Conservation (phyloP, 257 asterid genomes). For the Petrea volubilis region DNA sequence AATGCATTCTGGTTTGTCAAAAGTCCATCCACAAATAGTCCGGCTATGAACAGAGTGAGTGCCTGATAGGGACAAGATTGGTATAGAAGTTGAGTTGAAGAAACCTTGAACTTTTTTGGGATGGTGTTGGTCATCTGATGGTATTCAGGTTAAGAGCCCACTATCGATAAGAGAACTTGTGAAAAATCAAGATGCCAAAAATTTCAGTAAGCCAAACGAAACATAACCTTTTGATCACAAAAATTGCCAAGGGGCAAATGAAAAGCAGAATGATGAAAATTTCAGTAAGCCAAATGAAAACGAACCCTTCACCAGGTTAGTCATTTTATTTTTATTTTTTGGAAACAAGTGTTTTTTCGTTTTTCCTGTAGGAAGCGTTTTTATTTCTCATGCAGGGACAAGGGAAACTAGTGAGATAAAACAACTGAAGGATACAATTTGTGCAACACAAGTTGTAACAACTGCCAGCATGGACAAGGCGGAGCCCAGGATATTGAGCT, state of each 20-base stretch:
- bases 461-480: conserved; percentile 62
- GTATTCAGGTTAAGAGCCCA: conserved; percentile 41
- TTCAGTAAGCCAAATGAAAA: conserved; percentile 11
- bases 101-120: conserved; percentile 73
- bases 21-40: conserved; percentile 69
- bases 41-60: conserved; percentile 50
- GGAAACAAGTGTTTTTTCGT: conserved; percentile 12
- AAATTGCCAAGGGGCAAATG: not conserved
- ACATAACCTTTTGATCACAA: not conserved
- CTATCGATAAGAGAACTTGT: conserved; percentile 3
- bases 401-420: conserved; percentile 50
- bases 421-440: conserved; percentile 60
- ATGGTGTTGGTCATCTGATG: conserved; percentile 70
- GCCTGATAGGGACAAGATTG: conserved; percentile 78
- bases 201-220: not conserved
- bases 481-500: conserved; percentile 65
- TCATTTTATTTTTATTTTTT: not conserved
- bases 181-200: not conserved
- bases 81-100: conserved; percentile 67
- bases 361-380: not conserved
- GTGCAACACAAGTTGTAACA: conserved; percentile 66
- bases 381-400: conserved; percentile 57
- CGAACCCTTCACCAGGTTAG: conserved; percentile 31
- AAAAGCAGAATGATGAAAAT: not conserved
- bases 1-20: conserved; percentile 62